A percentile compares a stretch with the other conserved stretches of the same genome.
phyloP scores from a whole-genome alignment of 768 basidiomycete species.

The Macrocybe gigantea region DNA sequence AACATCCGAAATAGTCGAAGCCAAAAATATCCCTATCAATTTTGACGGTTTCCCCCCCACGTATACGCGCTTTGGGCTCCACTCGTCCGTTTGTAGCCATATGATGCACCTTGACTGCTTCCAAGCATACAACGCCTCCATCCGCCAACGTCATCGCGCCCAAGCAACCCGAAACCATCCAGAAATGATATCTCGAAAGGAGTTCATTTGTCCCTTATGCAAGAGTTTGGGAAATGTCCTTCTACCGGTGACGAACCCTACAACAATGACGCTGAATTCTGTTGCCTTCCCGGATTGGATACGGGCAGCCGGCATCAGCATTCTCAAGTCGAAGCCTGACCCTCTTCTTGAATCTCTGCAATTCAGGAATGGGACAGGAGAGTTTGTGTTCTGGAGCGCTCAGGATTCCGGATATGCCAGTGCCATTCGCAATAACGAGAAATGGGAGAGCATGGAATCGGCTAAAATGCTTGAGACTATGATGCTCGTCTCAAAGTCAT shows the following conservation, averaged over 20 bases:
- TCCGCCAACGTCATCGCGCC: slow-evolving; percentile 79
- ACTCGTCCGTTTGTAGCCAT: slow-evolving; percentile 88
- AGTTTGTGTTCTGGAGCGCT: slow-evolving; percentile 85
- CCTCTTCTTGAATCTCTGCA: slow-evolving; percentile 65
- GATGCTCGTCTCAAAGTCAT: slow-evolving; percentile 67
- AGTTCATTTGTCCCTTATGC: slow-evolving; percentile 95
- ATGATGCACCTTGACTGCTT: slow-evolving; percentile 98
- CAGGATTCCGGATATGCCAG: slow-evolving; percentile 68
- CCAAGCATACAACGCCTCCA: slow-evolving; percentile 80
- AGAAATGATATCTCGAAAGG: slow-evolving; percentile 87
- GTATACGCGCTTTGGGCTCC: slow-evolving; percentile 78
- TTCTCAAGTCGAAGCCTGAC: slow-evolving; percentile 80
- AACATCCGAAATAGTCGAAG: slow-evolving; percentile 42
- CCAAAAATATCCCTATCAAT: slow-evolving; percentile 35
- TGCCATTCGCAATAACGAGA: slow-evolving; percentile 46
- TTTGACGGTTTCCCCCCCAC: slow-evolving; percentile 72
- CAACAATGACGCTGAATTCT: slow-evolving; percentile 43
- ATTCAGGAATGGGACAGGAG: slow-evolving; percentile 75
- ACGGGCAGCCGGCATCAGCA: slow-evolving; percentile 81
- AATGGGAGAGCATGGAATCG: slow-evolving; percentile 48
- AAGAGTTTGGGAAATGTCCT: slow-evolving; percentile 95
- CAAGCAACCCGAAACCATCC: slow-evolving; percentile 93
- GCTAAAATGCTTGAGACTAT: slow-evolving; percentile 87
- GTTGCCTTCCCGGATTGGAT: slow-evolving; percentile 86
- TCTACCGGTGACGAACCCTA: slow-evolving; percentile 65